A percentile compares a stretch with the other conserved stretches of the same genome.
phyloP scores from a whole-genome alignment of 108 stramenopile species.

The Seminavis robusta region DNA sequence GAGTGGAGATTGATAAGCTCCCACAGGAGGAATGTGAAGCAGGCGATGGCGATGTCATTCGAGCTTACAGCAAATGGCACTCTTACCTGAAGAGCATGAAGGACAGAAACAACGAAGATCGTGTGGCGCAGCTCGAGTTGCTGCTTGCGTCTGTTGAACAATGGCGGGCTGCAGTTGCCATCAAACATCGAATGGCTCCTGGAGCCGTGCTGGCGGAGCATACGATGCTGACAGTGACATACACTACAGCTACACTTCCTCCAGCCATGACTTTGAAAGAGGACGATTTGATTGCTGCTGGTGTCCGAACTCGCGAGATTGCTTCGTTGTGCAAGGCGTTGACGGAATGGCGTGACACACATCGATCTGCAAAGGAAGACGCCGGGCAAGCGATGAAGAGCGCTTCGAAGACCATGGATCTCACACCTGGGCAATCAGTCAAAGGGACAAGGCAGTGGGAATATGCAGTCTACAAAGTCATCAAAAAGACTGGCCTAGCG shows the following conservation, averaged over 20 bases:
- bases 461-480: slow-evolving; percentile 61
- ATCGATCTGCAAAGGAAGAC: neutral
- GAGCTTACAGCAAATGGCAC: slow-evolving; percentile 64
- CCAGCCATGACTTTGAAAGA: slow-evolving; percentile 29
- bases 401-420: slow-evolving; percentile 6
- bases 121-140: slow-evolving; percentile 48
- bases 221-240: slow-evolving; percentile 40
- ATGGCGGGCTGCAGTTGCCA: slow-evolving; percentile 62
- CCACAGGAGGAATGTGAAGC: slow-evolving; percentile 62
- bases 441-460: slow-evolving; percentile 47
- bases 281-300: slow-evolving; percentile 52
- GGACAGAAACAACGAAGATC: slow-evolving; percentile 34
- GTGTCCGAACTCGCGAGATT: slow-evolving; percentile 56
- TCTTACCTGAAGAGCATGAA: slow-evolving; percentile 38
- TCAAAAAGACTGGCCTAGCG: slow-evolving; percentile 72
- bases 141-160: slow-evolving; percentile 46
- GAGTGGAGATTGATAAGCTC: slow-evolving; percentile 49
- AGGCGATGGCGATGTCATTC: slow-evolving; percentile 74
- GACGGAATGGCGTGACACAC: slow-evolving; percentile 24
- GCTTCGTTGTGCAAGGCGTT: slow-evolving; percentile 44
- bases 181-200: slow-evolving; percentile 57
- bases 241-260: slow-evolving; percentile 50
- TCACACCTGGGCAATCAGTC: neutral
- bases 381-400: slow-evolving; percentile 13
- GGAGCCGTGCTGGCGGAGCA: slow-evolving; percentile 69